A percentile compares a stretch with the other conserved stretches of the same genome.
Conservation (phyloP, 257 asterid species). For the Marsdenia floribunda region DNA sequence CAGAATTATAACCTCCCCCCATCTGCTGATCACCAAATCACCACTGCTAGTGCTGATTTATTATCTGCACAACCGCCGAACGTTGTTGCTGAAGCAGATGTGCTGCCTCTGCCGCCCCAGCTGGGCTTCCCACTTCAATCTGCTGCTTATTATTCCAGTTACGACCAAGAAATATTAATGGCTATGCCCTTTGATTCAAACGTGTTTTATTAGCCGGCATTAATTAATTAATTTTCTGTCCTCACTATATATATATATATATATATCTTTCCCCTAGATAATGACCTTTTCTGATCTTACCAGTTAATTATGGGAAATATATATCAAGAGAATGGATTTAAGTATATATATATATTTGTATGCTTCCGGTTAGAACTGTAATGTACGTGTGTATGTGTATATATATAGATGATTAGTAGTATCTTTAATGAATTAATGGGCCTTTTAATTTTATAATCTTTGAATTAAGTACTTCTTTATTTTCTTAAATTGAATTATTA, state of each 20-base stretch:
- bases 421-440: background rate
- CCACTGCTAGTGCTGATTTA: background rate
- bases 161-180: background rate
- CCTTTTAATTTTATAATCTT: too few species aligned
- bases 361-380: too few species aligned
- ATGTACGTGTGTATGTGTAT: too few species aligned
- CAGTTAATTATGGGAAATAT: too few species aligned
- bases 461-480: too few species aligned
- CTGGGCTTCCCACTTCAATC: background rate
- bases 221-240: too few species aligned
- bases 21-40: too few species aligned
- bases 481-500: too few species aligned
- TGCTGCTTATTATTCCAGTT: background rate
- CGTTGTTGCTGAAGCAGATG: background rate
- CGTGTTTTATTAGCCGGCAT: background rate
- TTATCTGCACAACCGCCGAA: background rate
- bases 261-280: too few species aligned
- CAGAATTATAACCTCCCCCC: background rate
- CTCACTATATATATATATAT: background rate
- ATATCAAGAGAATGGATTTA: too few species aligned
- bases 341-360: too few species aligned
- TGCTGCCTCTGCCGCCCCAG: background rate
- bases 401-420: background rate
- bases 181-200: conserved; percentile 1
- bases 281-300: too few species aligned